These are phyloP conservation scores for Eucalyptus melliodora DNA, from an alignment of 345 rosid species.

Conservation along the genomic window DNA sequence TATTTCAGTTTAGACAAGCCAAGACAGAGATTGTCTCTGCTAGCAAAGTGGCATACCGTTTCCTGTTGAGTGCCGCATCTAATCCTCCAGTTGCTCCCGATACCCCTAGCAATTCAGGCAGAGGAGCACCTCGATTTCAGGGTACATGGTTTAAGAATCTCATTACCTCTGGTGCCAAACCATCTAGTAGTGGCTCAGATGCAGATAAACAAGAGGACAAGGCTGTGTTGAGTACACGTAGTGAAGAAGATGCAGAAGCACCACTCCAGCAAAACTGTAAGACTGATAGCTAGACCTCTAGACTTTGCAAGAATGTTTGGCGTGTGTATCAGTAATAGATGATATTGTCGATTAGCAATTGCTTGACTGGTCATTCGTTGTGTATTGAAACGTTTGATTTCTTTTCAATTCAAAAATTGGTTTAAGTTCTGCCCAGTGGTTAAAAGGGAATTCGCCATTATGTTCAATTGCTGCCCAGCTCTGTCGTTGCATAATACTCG, in stretches of 20 bases:
- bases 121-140: slow-evolving; percentile 53
- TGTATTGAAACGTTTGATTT: slow-evolving; percentile 4
- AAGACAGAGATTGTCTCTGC: slow-evolving; percentile 90
- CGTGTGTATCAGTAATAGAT: neutral
- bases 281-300: neutral
- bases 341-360: neutral
- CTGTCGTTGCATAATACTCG: neutral
- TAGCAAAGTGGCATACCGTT: slow-evolving; percentile 94
- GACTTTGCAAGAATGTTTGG: neutral
- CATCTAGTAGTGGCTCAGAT: slow-evolving; percentile 37
- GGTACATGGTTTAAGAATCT: slow-evolving; percentile 77
- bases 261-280: neutral
- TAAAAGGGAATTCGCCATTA: neutral
- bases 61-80: slow-evolving; percentile 53
- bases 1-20: slow-evolving; percentile 83
- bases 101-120: slow-evolving; percentile 41
- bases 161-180: slow-evolving; percentile 46
- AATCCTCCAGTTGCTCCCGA: slow-evolving; percentile 18
- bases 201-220: slow-evolving; percentile 14
- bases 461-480: neutral
- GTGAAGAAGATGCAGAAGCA: neutral
- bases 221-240: slow-evolving; percentile 10
- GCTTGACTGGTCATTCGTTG: slow-evolving; percentile 1
- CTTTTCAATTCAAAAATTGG: neutral
- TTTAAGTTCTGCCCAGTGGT: neutral